These are phyloP conservation scores for Diutina rugosa DNA, from an alignment of 1,139 yeast genomes.

Conservation along the genomic window DNA sequence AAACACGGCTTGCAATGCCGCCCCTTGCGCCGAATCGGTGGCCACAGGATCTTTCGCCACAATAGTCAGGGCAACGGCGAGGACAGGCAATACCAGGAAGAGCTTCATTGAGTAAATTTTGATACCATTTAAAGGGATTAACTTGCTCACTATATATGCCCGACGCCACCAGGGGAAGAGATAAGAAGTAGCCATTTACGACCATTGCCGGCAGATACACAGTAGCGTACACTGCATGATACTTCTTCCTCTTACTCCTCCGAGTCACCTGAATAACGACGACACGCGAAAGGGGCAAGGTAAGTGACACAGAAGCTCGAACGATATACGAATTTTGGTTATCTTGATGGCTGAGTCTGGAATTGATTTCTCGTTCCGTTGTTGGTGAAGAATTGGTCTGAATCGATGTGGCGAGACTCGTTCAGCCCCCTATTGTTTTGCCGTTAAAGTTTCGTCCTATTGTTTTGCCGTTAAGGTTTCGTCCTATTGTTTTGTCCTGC, in stretches of 20 bases:
- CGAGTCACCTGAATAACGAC: neutral
- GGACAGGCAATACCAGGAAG: neutral
- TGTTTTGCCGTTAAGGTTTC: neutral
- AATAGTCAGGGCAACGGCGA: slow-evolving; percentile 5
- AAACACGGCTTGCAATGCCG: slow-evolving; percentile 16
- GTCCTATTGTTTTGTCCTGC: neutral
- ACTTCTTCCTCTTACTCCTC: neutral
- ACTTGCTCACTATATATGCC: neutral
- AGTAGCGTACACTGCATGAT: neutral
- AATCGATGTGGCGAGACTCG: neutral
- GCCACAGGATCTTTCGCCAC: slow-evolving; percentile 14
- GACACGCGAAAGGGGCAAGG: neutral
- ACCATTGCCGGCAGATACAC: neutral
- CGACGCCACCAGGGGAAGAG: neutral
- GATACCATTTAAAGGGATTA: neutral
- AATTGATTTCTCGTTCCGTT: no score
- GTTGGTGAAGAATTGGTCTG: no score
- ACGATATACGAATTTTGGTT: no score
- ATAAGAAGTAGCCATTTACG: neutral
- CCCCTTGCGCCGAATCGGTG: slow-evolving; percentile 15
- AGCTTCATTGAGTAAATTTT: neutral
- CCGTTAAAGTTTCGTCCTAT: neutral
- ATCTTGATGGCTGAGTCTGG: neutral
- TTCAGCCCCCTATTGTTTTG: neutral
- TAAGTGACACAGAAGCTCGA: no score